phyloP scores from a whole-genome alignment of 2,329 filamentous ascomycete genomes.

The Fusarium newnesense region DNA sequence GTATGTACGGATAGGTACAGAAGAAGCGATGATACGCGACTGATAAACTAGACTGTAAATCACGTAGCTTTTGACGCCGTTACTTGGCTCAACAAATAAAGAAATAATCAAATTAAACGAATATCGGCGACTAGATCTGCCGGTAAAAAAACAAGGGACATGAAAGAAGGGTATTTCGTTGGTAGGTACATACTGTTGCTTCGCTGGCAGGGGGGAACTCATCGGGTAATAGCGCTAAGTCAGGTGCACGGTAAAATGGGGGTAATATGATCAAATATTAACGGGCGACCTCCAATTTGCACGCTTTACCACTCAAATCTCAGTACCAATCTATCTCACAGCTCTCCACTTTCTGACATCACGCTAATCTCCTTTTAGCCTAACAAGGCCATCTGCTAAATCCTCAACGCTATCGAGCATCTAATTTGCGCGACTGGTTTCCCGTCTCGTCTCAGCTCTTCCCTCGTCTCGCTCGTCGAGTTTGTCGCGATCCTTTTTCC shows the following conservation, averaged over 20 bases:
- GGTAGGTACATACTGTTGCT: slow-evolving; percentile 20
- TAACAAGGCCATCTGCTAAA: slow-evolving; percentile 42
- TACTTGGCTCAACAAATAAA: background rate
- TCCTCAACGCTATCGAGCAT: slow-evolving; percentile 44
- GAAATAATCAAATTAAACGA: slow-evolving; percentile 1
- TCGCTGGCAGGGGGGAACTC: slow-evolving; percentile 22
- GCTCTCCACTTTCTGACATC: slow-evolving; percentile 26
- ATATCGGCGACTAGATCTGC: slow-evolving; percentile 9
- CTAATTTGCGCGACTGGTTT: slow-evolving; percentile 47
- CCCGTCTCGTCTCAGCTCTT: slow-evolving; percentile 43
- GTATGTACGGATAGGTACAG: too few species aligned
- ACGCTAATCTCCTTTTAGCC: slow-evolving; percentile 33
- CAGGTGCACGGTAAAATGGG: slow-evolving; percentile 40
- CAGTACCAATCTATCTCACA: slow-evolving; percentile 45
- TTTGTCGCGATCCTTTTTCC: slow-evolving; percentile 43
- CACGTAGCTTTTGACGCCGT: background rate
- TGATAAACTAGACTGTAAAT: background rate
- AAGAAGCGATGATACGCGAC: slow-evolving; percentile 12
- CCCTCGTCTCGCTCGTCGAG: slow-evolving; percentile 36
- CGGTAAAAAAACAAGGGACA: slow-evolving; percentile 3
- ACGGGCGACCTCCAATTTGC: background rate
- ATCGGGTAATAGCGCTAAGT: slow-evolving; percentile 35
- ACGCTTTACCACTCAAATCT: fast-evolving
- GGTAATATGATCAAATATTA: slow-evolving; percentile 30
- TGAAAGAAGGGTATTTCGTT: slow-evolving; percentile 9